phyloP scores from a whole-genome alignment of 306 rosid genomes.

The Canavalia ensiformis region DNA sequence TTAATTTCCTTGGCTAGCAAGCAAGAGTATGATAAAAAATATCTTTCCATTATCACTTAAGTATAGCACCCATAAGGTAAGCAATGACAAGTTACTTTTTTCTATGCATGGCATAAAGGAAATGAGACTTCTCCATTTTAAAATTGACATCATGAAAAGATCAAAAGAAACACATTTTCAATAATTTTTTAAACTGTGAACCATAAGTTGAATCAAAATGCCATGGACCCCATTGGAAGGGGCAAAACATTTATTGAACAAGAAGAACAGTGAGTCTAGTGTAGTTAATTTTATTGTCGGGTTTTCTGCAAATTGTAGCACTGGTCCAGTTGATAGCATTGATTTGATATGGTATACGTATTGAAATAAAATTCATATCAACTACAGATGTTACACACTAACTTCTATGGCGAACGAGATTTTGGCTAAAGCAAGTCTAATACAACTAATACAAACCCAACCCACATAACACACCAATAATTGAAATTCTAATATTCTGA shows the following conservation, averaged over 20 bases:
- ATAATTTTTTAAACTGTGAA: slow-evolving; percentile 15
- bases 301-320: slow-evolving; percentile 5
- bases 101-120: slow-evolving; percentile 29
- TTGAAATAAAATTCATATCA: slow-evolving; percentile 1
- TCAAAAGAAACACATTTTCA: slow-evolving; percentile 28
- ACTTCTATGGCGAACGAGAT: slow-evolving; percentile 4
- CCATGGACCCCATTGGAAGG: slow-evolving; percentile 7
- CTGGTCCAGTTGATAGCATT: slow-evolving; percentile 27
- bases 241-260: neutral
- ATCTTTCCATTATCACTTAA: slow-evolving; percentile 16
- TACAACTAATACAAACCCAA: slow-evolving; percentile 3
- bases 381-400: slow-evolving; percentile 6
- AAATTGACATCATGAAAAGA: slow-evolving; percentile 17
- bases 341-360: slow-evolving; percentile 11
- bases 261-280: slow-evolving; percentile 26
- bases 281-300: neutral
- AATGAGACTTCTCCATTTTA: slow-evolving; percentile 17
- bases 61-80: slow-evolving; percentile 28
- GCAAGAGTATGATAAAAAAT: slow-evolving; percentile 17
- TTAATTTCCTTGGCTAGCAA: slow-evolving; percentile 36
- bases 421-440: neutral
- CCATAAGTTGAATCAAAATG: slow-evolving; percentile 36
- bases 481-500: neutral
- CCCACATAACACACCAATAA: neutral
- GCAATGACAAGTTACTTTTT: slow-evolving; percentile 12